These are phyloP conservation scores for Alternaria sp. DNA, from an alignment of 2,329 filamentous ascomycete species.

Conservation along the genomic window DNA sequence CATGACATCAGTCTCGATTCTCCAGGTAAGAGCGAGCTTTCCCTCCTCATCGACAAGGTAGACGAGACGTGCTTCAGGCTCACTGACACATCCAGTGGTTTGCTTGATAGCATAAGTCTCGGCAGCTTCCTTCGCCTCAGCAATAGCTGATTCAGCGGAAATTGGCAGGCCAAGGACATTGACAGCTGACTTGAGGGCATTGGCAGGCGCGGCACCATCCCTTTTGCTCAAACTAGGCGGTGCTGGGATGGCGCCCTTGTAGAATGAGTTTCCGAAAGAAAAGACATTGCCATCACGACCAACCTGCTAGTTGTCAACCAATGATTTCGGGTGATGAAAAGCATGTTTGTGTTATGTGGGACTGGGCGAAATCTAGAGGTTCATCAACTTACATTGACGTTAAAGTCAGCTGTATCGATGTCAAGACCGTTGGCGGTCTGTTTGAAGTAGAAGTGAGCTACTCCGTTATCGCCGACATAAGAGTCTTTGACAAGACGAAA, in stretches of 20 bases:
- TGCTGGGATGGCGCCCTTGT: slow-evolving; percentile 54
- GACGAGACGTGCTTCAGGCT: slow-evolving; percentile 64
- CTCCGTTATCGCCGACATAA: slow-evolving; percentile 64
- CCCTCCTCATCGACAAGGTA: slow-evolving; percentile 62
- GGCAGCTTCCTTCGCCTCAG: slow-evolving; percentile 47
- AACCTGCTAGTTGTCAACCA: slow-evolving; percentile 48
- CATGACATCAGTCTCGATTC: slow-evolving; percentile 65
- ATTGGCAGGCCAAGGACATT: slow-evolving; percentile 54
- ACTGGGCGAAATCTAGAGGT: neutral
- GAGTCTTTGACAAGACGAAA: slow-evolving; percentile 64
- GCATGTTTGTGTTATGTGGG: neutral
- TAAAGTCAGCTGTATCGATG: slow-evolving; percentile 68
- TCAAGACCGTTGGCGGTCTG: slow-evolving; percentile 67
- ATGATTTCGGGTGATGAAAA: neutral
- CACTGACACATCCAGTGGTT: slow-evolving; percentile 58
- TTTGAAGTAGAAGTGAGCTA: slow-evolving; percentile 67
- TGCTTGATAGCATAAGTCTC: slow-evolving; percentile 58
- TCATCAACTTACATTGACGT: slow-evolving; percentile 62
- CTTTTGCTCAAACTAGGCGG: slow-evolving; percentile 52
- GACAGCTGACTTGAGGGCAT: slow-evolving; percentile 55
- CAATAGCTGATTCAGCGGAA: slow-evolving; percentile 51
- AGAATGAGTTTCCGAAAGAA: slow-evolving; percentile 64
- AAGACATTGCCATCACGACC: slow-evolving; percentile 63
- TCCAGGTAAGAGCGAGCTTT: slow-evolving; percentile 62
- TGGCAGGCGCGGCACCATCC: slow-evolving; percentile 54